Percentiles rank a stretch among this genome's conserved stretches.
Conservation (phyloP, 495 filamentous ascomycete species). For the Penicillium malachiteum region DNA sequence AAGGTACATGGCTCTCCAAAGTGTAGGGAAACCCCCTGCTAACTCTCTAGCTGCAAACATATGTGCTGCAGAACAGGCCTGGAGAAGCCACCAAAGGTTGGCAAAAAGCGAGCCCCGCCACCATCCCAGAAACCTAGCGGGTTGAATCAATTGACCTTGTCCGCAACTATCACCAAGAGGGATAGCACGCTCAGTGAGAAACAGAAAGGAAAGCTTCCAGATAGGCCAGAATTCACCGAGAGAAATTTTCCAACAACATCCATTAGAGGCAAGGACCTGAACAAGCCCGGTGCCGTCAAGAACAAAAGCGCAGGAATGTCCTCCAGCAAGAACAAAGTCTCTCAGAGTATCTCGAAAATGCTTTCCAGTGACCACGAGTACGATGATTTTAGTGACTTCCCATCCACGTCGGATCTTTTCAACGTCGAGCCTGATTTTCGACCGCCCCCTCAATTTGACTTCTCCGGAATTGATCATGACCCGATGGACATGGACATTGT, state of each 20-base stretch:
- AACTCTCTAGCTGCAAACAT: conserved; percentile 69
- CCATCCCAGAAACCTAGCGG: conserved; percentile 18
- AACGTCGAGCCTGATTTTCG: neutral
- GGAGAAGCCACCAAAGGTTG: conserved; percentile 68
- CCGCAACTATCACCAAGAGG: conserved; percentile 30
- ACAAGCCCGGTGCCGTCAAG: neutral
- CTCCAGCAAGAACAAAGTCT: neutral
- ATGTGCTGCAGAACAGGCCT: conserved; percentile 86
- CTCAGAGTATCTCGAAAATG: conserved; percentile 2
- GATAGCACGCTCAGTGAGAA: neutral
- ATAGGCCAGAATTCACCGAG: neutral
- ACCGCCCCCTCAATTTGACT: neutral
- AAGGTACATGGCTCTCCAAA: conserved; percentile 34
- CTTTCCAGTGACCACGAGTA: conserved; percentile 37
- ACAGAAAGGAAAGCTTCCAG: neutral
- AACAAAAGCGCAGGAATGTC: neutral
- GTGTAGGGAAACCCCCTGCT: neutral
- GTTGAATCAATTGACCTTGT: conserved; percentile 30
- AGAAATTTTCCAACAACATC: neutral
- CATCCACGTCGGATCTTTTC: conserved; percentile 36
- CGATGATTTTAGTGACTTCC: conserved; percentile 40
- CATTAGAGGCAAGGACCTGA: neutral
- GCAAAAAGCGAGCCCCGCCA: conserved; percentile 30
- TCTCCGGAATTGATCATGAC: neutral
- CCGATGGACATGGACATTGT: neutral